These are phyloP conservation scores for Meyerozyma smithsonii DNA, from an alignment of 1,139 yeast genomes.

Conservation along the genomic window DNA sequence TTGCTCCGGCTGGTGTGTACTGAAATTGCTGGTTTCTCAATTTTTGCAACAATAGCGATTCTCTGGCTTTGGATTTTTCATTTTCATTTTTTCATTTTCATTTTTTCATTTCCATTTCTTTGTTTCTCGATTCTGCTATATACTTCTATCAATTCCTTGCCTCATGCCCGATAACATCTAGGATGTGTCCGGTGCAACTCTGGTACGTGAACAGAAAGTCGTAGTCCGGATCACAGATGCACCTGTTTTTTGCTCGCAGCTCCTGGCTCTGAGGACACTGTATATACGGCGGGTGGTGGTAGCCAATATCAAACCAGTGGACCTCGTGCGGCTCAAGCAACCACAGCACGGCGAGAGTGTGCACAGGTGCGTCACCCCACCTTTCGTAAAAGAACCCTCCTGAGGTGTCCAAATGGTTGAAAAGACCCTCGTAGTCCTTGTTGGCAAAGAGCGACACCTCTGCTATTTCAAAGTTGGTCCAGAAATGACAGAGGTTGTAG, in stretches of 20 bases:
- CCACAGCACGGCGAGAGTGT: constrained; percentile 25
- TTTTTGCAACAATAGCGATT: too few species aligned
- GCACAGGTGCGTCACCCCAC: constrained; percentile 43
- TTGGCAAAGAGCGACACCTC: constrained; percentile 22
- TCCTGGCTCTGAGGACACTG: constrained; percentile 27
- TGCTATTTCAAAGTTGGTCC: constrained; percentile 38
- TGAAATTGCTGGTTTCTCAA: too few species aligned
- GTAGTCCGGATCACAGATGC: constrained; percentile 28
- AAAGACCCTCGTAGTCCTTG: constrained; percentile 19
- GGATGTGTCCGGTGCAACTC: constrained; percentile 31
- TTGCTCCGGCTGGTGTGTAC: too few species aligned
- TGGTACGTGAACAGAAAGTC: constrained; percentile 24
- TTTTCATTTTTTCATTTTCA: too few species aligned
- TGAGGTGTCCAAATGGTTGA: constrained; percentile 22
- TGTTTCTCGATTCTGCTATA: neutral
- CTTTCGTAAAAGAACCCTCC: constrained; percentile 39
- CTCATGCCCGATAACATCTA: constrained; percentile 7
- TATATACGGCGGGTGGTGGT: constrained; percentile 29
- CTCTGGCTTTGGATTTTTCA: too few species aligned
- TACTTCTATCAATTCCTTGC: too few species aligned
- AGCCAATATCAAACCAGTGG: constrained; percentile 33
- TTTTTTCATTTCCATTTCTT: too few species aligned
- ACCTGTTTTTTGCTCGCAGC: constrained; percentile 16
- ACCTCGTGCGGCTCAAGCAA: constrained; percentile 20
- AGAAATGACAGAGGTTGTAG: constrained; percentile 36